Evolutionary conservation across 2,329 filamentous ascomycete species (phyloP).

Genomic region (Peltaster fructicola): DNA sequence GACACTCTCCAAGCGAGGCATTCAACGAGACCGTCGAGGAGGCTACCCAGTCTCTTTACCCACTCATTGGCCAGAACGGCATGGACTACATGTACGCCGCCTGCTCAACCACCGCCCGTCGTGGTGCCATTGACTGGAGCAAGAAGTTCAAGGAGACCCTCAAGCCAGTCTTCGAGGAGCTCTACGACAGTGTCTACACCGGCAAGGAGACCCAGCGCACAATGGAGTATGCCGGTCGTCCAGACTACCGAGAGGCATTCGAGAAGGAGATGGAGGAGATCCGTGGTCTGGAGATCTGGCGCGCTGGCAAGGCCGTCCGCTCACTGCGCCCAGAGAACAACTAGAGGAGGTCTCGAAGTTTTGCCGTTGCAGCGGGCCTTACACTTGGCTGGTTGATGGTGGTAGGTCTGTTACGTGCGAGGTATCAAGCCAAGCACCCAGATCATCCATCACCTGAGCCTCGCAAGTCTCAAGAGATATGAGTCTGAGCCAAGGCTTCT

Average conservation of each 20-base stretch:
- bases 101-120: slow-evolving; percentile 95
- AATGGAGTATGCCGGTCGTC: slow-evolving; percentile 89
- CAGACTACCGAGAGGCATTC: slow-evolving; percentile 92
- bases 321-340: slow-evolving; percentile 21
- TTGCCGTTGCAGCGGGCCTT: not conserved
- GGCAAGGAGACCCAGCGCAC: slow-evolving; percentile 91
- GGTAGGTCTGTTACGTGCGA: not conserved
- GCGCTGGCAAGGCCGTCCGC: slow-evolving; percentile 91
- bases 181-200: slow-evolving; percentile 83
- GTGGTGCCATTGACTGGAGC: slow-evolving; percentile 98
- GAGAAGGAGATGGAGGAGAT: slow-evolving; percentile 99
- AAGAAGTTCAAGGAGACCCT: slow-evolving; percentile 92
- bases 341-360: slow-evolving; percentile 7
- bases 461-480: no score
- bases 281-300: slow-evolving; percentile 95
- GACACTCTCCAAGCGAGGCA: slow-evolving; percentile 92
- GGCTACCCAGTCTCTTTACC: slow-evolving; percentile 95
- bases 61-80: slow-evolving; percentile 87
- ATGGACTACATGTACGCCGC: slow-evolving; percentile 99
- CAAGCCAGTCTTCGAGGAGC: slow-evolving; percentile 95
- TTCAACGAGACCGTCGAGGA: slow-evolving; percentile 99
- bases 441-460: no score
- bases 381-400: not conserved
- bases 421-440: no score
- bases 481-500: no score